phyloP scores from a whole-genome alignment of 331 rosid species.

The Dryas integrifolia region DNA sequence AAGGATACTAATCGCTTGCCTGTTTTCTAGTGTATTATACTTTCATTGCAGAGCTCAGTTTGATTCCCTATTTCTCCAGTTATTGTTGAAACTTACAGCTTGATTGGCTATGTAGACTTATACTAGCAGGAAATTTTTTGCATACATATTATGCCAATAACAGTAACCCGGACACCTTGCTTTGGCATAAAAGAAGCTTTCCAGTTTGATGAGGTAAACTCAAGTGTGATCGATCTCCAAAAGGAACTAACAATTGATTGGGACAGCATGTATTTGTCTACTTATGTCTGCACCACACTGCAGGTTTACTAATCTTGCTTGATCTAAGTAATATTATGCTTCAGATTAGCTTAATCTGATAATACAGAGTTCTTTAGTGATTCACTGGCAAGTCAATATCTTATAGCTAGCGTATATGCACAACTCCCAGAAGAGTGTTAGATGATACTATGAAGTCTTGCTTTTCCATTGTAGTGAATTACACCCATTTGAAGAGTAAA shows the following conservation, averaged over 20 bases:
- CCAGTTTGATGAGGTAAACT: constrained; percentile 15
- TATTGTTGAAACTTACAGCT: constrained; percentile 11
- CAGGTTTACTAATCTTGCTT: background rate
- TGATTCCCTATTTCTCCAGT: background rate
- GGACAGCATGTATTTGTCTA: constrained; percentile 13
- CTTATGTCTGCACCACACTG: constrained; percentile 13
- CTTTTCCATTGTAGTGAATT: background rate
- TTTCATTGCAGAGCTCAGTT: background rate
- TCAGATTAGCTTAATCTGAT: constrained; percentile 3
- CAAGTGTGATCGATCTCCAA: constrained; percentile 1
- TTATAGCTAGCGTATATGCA: background rate
- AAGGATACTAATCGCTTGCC: background rate
- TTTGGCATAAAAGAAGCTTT: constrained; percentile 8
- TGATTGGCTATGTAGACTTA: constrained; percentile 12
- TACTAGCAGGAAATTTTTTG: constrained; percentile 4
- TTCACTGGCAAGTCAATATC: background rate
- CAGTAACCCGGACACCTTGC: constrained; percentile 5
- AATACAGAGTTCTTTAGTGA: background rate
- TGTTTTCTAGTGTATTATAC: too few relatives aligned
- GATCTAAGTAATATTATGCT: background rate
- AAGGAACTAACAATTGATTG: constrained; percentile 6
- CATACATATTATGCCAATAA: background rate
- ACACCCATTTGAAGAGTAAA: too few relatives aligned
- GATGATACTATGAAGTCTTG: background rate
- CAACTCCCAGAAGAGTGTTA: background rate